Conservation (phyloP, 208 protist species). For the Leishmania guyanensis region DNA sequence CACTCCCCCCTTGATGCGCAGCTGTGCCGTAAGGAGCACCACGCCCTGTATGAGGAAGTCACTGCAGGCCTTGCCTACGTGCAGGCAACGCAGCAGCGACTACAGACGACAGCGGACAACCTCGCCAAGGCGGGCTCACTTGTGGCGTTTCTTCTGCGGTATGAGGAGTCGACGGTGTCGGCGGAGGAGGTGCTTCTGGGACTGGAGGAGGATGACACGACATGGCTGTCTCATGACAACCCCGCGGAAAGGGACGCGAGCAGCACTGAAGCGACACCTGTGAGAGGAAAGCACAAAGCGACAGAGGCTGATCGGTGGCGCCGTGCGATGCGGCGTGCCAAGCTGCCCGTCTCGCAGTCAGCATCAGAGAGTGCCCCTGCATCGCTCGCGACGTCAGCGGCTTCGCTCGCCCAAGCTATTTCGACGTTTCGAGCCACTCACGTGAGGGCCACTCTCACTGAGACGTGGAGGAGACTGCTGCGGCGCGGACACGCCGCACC, state of each 20-base stretch:
- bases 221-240: constrained; percentile 30
- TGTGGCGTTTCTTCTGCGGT: constrained; percentile 45
- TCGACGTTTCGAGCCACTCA: constrained; percentile 24
- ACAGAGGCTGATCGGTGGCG: constrained; percentile 26
- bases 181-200: constrained; percentile 34
- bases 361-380: neutral
- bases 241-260: neutral
- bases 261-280: neutral
- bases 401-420: constrained; percentile 16
- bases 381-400: constrained; percentile 12
- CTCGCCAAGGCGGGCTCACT: constrained; percentile 43
- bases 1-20: constrained; percentile 68
- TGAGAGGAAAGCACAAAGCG: neutral
- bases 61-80: constrained; percentile 52
- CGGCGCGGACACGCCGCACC: constrained; percentile 23
- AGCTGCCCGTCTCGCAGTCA: constrained; percentile 8
- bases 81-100: constrained; percentile 35
- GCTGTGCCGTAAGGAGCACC: constrained; percentile 52
- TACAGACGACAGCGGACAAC: constrained; percentile 22
- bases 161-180: constrained; percentile 22
- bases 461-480: constrained; percentile 35
- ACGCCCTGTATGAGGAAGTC: constrained; percentile 50
- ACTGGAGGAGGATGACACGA: constrained; percentile 58
- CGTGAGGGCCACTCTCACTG: constrained; percentile 17
- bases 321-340: constrained; percentile 27